Percentiles rank a stretch among this genome's conserved stretches.
phyloP scores from a whole-genome alignment of 768 basidiomycete genomes.

The Leucogyrophana mollusca region DNA sequence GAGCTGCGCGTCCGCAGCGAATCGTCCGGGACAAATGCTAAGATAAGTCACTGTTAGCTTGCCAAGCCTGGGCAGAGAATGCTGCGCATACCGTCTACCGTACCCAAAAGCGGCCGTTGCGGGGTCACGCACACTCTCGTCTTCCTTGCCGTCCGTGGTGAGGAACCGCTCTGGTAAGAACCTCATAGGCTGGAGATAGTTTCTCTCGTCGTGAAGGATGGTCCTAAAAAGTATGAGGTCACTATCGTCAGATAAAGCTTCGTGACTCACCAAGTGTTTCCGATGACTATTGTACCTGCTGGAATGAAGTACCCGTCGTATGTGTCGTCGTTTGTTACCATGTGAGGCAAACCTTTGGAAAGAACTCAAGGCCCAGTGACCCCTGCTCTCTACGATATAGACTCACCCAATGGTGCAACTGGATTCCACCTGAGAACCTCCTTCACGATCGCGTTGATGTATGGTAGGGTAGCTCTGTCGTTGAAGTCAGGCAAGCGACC shows the following conservation, averaged over 20 bases:
- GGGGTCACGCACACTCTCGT: slow-evolving; percentile 28
- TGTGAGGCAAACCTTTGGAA: slow-evolving; percentile 28
- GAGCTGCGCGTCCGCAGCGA: slow-evolving; percentile 42
- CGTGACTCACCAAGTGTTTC: slow-evolving; percentile 51
- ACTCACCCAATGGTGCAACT: slow-evolving; percentile 31
- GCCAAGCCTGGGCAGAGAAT: neutral
- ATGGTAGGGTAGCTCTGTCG: slow-evolving; percentile 23
- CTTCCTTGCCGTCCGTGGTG: slow-evolving; percentile 34
- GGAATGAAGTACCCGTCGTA: slow-evolving; percentile 32
- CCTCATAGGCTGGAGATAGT: slow-evolving; percentile 30
- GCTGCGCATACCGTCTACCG: slow-evolving; percentile 28
- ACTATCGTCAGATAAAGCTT: neutral
- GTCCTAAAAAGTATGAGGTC: slow-evolving; percentile 22
- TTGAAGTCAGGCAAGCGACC: slow-evolving; percentile 31
- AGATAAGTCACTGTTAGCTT: neutral
- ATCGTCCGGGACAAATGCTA: slow-evolving; percentile 42
- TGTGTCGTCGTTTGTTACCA: slow-evolving; percentile 29
- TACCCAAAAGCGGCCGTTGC: slow-evolving; percentile 32
- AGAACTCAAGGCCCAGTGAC: slow-evolving; percentile 9
- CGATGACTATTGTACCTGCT: slow-evolving; percentile 49
- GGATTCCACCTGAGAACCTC: slow-evolving; percentile 32
- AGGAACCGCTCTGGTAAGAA: slow-evolving; percentile 41
- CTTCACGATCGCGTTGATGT: slow-evolving; percentile 27
- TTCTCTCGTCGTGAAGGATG: slow-evolving; percentile 35
- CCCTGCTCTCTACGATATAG: no score